phyloP scores from a whole-genome alignment of 495 filamentous ascomycete genomes.

The Cercophora newfieldiana region DNA sequence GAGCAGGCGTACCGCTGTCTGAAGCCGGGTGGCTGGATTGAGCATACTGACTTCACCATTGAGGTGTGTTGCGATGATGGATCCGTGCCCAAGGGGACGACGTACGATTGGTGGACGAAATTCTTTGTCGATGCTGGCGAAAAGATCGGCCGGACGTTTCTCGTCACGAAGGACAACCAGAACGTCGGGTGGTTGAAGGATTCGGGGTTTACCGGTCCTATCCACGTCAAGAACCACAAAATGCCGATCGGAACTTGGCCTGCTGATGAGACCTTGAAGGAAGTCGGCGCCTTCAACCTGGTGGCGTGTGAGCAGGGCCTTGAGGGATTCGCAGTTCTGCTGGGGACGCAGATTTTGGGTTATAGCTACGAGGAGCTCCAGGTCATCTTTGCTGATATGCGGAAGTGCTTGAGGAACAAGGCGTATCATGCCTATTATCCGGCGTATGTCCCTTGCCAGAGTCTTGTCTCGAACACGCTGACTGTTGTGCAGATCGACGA shows the following conservation, averaged over 20 bases:
- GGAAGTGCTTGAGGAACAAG: constrained; percentile 38
- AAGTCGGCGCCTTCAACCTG: constrained; percentile 35
- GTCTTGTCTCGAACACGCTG: background rate
- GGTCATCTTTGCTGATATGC: constrained; percentile 39
- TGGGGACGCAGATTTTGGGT: constrained; percentile 43
- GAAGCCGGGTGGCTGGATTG: constrained; percentile 45
- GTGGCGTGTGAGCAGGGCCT: constrained; percentile 42
- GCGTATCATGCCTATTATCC: constrained; percentile 44
- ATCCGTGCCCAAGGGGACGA: constrained; percentile 39
- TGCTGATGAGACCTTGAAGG: constrained; percentile 41
- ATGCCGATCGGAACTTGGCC: constrained; percentile 57
- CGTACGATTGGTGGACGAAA: constrained; percentile 37
- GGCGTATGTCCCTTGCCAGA: constrained; percentile 30
- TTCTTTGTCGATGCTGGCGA: constrained; percentile 37
- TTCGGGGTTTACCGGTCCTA: constrained; percentile 52
- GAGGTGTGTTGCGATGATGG: constrained; percentile 39
- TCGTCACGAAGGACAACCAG: constrained; percentile 33
- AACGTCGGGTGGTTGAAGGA: constrained; percentile 50
- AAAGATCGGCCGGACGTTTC: constrained; percentile 22
- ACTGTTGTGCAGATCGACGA: background rate
- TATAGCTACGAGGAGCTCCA: constrained; percentile 48
- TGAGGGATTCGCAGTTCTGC: constrained; percentile 46
- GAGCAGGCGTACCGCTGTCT: constrained; percentile 32
- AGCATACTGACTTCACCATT: constrained; percentile 30
- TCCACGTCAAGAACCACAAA: constrained; percentile 46